Evolutionary conservation across 768 basidiomycete species (phyloP), one percentile per base, ranked within the genome.

Genomic region (Hericium coralloides): DNA sequence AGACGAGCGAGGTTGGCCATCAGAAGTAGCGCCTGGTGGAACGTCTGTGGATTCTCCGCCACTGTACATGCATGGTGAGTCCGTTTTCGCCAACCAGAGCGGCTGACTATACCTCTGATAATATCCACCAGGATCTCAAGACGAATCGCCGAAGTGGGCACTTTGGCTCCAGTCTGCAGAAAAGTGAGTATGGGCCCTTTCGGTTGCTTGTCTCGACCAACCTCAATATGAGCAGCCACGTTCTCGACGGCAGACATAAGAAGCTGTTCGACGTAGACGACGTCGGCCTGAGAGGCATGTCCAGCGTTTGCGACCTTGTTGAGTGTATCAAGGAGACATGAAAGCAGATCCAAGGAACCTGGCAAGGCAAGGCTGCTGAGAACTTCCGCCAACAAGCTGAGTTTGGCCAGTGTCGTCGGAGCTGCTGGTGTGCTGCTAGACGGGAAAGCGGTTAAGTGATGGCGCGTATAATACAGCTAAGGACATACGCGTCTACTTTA

Each of bases 31-130:
- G 93, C 92, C 68, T 95, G 90, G 62, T 98, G 85, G 73, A 94
- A 94, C 0, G 92, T 95, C 66, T 98, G 94, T 1, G 95, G 95
- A 64, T 95, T 97, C 47, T 83, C 82, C 2, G 93, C 86, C 15
- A 86, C 94, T 95, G 60, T 2, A 20, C 17, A 53, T 12, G 18
- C 7, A 38, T 26, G 36, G 53, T 15, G 15, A 49, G 41, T 38
- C 18, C 6, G 55, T 2, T 14, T 38, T 52, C 25, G 31, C 20
- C 64, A 38, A 3, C n/a, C 26, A 6, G 20, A 15, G 43, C 36
- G 22, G 48, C 12, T 39, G 18, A n/a, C 65, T 75, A 54, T 65
- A 90, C 91, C 82, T 66, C 92, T 76, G 64, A 98, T 87, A 38
- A 95, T 76, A 59, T 95, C 91, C 12, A 97, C 87, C 20, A 98